Percentiles rank a stretch among this genome's conserved stretches.
These are phyloP conservation scores for Actinomortierella wolfii DNA, from an alignment of 371 early-diverging fungal species.

Conservation along the genomic window DNA sequence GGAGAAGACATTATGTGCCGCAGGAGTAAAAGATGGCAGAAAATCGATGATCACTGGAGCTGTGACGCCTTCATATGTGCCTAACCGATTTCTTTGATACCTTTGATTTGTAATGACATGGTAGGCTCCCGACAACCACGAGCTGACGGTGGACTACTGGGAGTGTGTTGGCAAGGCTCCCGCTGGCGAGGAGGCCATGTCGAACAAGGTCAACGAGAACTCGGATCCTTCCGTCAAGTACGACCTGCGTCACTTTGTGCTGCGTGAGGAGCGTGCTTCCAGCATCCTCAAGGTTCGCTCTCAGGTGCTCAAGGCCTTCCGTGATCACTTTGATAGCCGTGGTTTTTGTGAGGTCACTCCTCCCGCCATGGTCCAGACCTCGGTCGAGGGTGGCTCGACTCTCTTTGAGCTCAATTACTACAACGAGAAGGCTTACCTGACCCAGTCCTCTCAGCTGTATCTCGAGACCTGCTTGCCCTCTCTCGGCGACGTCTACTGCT, in stretches of 20 bases:
- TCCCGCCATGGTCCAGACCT: slow-evolving; percentile 99
- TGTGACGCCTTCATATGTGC: not conserved
- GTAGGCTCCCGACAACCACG: slow-evolving; percentile 95
- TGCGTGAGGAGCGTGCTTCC: slow-evolving; percentile 94
- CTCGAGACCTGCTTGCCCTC: slow-evolving; percentile 98
- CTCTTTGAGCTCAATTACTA: slow-evolving; percentile 98
- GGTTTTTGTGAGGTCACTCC: slow-evolving; percentile 96
- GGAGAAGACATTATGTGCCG: not conserved
- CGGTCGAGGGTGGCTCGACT: slow-evolving; percentile 99
- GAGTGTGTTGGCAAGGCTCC: slow-evolving; percentile 93
- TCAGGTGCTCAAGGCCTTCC: slow-evolving; percentile 89
- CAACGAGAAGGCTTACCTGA: slow-evolving; percentile 97
- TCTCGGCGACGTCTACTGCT: slow-evolving; percentile 97
- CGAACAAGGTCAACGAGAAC: slow-evolving; percentile 88
- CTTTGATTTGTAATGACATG: not conserved
- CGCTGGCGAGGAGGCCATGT: slow-evolving; percentile 93
- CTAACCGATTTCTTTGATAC: not conserved
- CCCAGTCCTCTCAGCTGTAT: slow-evolving; percentile 99
- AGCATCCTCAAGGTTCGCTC: slow-evolving; percentile 92
- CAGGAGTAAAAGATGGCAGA: not conserved
- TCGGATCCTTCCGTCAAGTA: slow-evolving; percentile 88
- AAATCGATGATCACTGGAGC: not conserved
- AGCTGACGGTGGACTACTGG: slow-evolving; percentile 96
- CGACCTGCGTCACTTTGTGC: slow-evolving; percentile 96
- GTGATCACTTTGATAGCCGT: slow-evolving; percentile 89